Base-by-base conservation (phyloP, 345 rosid species). In the Capsella bursapastoris region DNA sequence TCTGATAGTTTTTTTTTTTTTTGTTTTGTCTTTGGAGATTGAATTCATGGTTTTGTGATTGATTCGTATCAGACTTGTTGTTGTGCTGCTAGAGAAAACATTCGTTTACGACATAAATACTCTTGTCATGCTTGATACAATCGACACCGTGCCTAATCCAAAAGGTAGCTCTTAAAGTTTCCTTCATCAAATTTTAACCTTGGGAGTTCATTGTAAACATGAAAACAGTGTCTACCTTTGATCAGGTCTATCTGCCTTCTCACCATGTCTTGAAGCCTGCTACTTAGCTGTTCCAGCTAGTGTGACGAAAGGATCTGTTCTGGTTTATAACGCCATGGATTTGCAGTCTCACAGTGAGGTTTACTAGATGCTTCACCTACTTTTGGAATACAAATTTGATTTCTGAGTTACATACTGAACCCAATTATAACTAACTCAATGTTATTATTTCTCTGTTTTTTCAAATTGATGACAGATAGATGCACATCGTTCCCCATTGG, bases 271-370 rank as follows among this genome's bases (percentile, higher is more conserved):
- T 75, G 96, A 89, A 58, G 94, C 88, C 55, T 93, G 98, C 86
- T 93, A 86, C 85, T 84, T 93, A 76, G 98, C 98, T 68, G 83
- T 93, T 80, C 98, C 98, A 56, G 96, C 98, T 50, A 91, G 96
- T 79, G 65, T 77, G 4, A 77, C 85, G 12, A 89, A 82, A 85
- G 98, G 98, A 80, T 83, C 91, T 55, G 94, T 91, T 58, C 71
- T 90, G 83, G 80, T 93, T 64, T 93, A 93, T 84, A 93, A 90
- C 70, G 98, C 83, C 76, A 87, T 82, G 89, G 90, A 84, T 50
- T 85, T 86, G 70, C 90, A 83, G 73, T 84, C 85, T 57, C 97
- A 93, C 47, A 87, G 97, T 84, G 93, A 93, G 92, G 98, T 91
- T 70, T 63, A 56, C 80, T 69, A 2, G 28, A 37, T 70, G 43